Evolutionary conservation across 2,329 filamentous ascomycete genomes (phyloP), one percentile per base, ranked within the genome.

Genomic region (Clarireedia homoeocarpa): DNA sequence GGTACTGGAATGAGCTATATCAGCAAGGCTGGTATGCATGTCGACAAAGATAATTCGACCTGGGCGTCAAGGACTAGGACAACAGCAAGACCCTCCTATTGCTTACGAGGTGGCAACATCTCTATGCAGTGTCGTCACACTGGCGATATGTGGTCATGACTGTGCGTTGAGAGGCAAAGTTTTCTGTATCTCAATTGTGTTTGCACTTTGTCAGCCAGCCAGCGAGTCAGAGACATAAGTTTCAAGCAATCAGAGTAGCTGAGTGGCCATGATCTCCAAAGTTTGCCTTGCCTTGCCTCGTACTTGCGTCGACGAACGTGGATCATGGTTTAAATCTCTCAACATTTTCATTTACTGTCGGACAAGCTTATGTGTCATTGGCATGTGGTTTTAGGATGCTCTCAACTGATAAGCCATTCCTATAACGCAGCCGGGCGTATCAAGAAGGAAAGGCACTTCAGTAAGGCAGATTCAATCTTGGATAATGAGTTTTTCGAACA

Each of bases 311-410:
- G 42, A 46, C 5, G 12, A 12, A 46, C 42, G 17, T 55, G 46
- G 46, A 26, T 51, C 46, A 55, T 23, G 46, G 38, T 23, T 36
- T 50, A 17, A 36, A 10, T 14, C 34, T 14, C 17, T 55, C 34
- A 39, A 54, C 9, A 14, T 42, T 49, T 30, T 49, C 12, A 49
- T 30, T 49, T 38, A 14, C 10, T 49, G 24, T 49, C 24, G 23
- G 45, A 45, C 52, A 54, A 49, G 38, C 45, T 54, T 42, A 49
- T 54, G 44, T 49, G 52, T 49, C 45, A 54, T 54, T 53, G 15
- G 27, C 42, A 53, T 40, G 40, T 54, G 51, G 23, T 48, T 30
- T 54, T n/a, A 38, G 34, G 5, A 34, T 34, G 23, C 23, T 27
- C 24, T 42, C 34, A 20, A 40, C 12, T 24, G 45, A 49, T 54